phyloP scores from a whole-genome alignment of 2,329 filamentous ascomycete species.

The Leptographium radiaticola region DNA sequence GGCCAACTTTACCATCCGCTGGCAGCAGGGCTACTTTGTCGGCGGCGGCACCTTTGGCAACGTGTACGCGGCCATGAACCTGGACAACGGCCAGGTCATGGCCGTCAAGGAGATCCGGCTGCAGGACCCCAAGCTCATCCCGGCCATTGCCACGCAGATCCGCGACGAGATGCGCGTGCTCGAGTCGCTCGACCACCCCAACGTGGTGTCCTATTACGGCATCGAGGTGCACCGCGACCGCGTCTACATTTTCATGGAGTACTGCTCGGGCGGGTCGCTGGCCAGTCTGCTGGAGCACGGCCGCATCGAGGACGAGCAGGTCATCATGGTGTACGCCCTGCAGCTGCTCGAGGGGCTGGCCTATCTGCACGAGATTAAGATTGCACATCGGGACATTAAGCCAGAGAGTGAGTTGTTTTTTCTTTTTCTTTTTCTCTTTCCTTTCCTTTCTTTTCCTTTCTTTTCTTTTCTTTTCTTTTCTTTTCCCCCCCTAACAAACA shows the following conservation, averaged over 20 bases:
- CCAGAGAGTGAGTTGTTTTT: constrained; percentile 62
- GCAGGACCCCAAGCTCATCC: constrained; percentile 92
- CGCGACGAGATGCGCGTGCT: constrained; percentile 94
- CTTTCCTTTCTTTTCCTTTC: background rate
- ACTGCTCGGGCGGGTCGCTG: constrained; percentile 88
- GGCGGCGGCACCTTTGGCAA: constrained; percentile 95
- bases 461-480: background rate
- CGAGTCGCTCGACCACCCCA: constrained; percentile 91
- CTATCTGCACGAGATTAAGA: constrained; percentile 82
- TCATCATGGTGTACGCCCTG: constrained; percentile 91
- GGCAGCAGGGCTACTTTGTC: constrained; percentile 98
- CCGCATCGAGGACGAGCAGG: constrained; percentile 92
- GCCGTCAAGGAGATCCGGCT: constrained; percentile 97
- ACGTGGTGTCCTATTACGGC: constrained; percentile 94
- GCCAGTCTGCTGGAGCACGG: constrained; percentile 86
- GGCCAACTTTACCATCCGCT: constrained; percentile 88
- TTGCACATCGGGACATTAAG: constrained; percentile 95
- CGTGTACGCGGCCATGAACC: constrained; percentile 92
- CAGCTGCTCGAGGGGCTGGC: constrained; percentile 88
- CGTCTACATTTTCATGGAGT: constrained; percentile 99
- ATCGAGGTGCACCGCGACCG: constrained; percentile 98
- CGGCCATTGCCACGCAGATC: constrained; percentile 86
- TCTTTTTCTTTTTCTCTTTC: background rate
- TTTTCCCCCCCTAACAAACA: constrained; percentile 19
- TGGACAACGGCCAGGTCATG: constrained; percentile 94